Percentiles rank a stretch among this genome's conserved stretches.
Evolutionary conservation across 345 rosid species (phyloP).

Genomic region (Acer saccharum): DNA sequence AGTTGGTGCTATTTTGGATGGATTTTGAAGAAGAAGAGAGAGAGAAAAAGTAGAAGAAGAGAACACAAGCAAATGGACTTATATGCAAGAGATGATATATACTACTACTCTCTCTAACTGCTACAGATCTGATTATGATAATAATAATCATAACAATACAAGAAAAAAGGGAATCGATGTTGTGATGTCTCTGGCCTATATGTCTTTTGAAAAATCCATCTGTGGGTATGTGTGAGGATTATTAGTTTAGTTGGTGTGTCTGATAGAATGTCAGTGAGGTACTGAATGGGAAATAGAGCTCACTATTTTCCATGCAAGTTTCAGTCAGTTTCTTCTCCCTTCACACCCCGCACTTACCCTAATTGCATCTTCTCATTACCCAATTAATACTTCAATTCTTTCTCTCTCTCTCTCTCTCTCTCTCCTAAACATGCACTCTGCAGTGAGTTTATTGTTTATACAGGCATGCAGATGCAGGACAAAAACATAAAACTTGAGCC

Average conservation of each 20-base stretch:
- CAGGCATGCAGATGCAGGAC: background rate
- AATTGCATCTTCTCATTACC: slow-evolving; percentile 1
- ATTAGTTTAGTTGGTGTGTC: slow-evolving; percentile 40
- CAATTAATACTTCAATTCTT: background rate
- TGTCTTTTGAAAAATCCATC: slow-evolving; percentile 24
- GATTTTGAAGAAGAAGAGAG: slow-evolving; percentile 36
- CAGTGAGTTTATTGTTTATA: background rate
- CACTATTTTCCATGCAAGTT: slow-evolving; percentile 36
- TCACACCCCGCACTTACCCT: slow-evolving; percentile 11
- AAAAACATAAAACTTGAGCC: background rate
- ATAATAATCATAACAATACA: slow-evolving; percentile 40
- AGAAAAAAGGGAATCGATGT: slow-evolving; percentile 73
- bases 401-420: slow-evolving; percentile 14
- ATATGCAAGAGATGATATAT: slow-evolving; percentile 25
- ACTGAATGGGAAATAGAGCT: slow-evolving; percentile 53
- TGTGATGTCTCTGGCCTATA: slow-evolving; percentile 61
- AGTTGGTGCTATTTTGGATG: slow-evolving; percentile 72
- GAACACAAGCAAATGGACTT: slow-evolving; percentile 55
- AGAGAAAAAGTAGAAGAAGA: slow-evolving; percentile 37
- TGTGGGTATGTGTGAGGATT: slow-evolving; percentile 15
- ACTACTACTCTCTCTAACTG: slow-evolving; percentile 14
- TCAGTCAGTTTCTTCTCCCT: slow-evolving; percentile 22
- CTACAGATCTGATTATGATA: slow-evolving; percentile 37
- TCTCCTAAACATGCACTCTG: slow-evolving; percentile 7
- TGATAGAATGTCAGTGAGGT: slow-evolving; percentile 69